Base-by-base conservation (phyloP, 805 yeast genomes). In the Maudiozyma pseudohumilis region DNA sequence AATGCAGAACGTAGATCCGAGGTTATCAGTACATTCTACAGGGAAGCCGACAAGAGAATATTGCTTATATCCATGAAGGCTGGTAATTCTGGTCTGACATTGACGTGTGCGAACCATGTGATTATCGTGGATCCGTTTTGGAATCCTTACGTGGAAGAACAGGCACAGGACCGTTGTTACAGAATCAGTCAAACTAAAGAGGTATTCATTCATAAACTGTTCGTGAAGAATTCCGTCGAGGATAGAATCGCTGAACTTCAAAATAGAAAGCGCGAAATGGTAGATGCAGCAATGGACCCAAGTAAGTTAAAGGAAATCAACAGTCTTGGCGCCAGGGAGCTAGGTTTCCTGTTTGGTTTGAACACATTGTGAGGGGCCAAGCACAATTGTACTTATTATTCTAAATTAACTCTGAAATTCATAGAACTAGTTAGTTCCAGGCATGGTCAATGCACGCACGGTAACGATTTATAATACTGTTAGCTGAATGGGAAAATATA, bases 131-230 rank as follows among this genome's bases (percentile, higher is more conserved):
- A 92, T 57, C 96, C 97, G 13, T 92, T 87, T 58, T 92, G 98
- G 98, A 92, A 92, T 54, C 97, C 97, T 2, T 92, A 72, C 57
- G 95, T 89, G 7, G 97, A 92, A 61, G 95, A 85, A 34, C 98
- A 92, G 63, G 98, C 98, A 0, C 85, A 84, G 72, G 98, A 87
- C 55, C 74, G 98, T 46, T 94, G 94, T 7, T 89, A 92, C 61
- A 73, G 98, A 58, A 86, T 92, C 43, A 96, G 97, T 5, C 98
- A 92, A 62, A 69, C 74, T 21, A 68, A 75, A 39, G 80, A 79
- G 28, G 98, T 92, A 10, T 66, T 60, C 43, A 81, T 92, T 15
- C 80, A 89, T 60, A 68, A 87, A 44, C 59, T 92, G 17, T 66
- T 85, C 46, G 70, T 81, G 31, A 61, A 66, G 32, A 70, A 72